A percentile compares a stretch with the other conserved stretches of the same genome.
Conservation (phyloP, 2,329 filamentous ascomycete species). For the Aspergillus texensis region DNA sequence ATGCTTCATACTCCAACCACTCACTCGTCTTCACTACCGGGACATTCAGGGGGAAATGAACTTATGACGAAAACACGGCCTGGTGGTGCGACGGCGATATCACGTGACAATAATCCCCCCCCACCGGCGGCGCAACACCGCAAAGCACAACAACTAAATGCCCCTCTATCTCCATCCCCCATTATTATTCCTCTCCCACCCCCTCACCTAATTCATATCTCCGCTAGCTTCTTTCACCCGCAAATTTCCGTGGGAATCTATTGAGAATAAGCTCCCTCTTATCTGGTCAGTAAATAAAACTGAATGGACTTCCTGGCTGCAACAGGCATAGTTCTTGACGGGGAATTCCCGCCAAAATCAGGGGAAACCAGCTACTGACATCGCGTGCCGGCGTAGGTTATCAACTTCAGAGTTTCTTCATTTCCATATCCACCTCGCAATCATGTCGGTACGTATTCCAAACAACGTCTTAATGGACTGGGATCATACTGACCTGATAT, state of each 20-base stretch:
- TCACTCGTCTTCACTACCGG: background rate
- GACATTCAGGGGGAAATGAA: conserved; percentile 7
- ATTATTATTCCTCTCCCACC: conserved; percentile 16
- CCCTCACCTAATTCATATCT: conserved; percentile 12
- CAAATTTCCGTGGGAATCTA: conserved; percentile 6
- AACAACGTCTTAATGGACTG: background rate
- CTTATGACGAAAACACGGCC: conserved; percentile 14
- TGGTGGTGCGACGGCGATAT: conserved; percentile 23
- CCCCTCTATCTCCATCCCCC: conserved; percentile 36
- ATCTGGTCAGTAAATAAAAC: conserved; percentile 12
- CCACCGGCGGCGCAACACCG: conserved; percentile 32
- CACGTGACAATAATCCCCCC: conserved; percentile 24
- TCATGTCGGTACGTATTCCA: conserved; percentile 38
- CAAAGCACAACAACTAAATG: conserved; percentile 36
- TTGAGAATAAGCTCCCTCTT: conserved; percentile 22
- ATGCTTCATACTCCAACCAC: background rate
- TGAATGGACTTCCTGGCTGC: background rate
- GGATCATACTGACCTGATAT: conserved; percentile 12
- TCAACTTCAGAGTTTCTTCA: conserved; percentile 23
- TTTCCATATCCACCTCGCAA: conserved; percentile 27
- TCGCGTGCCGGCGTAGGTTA: conserved; percentile 33
- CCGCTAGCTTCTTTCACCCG: conserved; percentile 1
- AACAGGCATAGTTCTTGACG: background rate
- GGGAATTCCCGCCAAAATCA: conserved; percentile 9
- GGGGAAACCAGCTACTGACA: conserved; percentile 30